A percentile compares a stretch with the other conserved stretches of the same genome.
Evolutionary conservation across 1,284 basidiomycete genomes (phyloP).

Genomic region (Rhodotorula sp.): DNA sequence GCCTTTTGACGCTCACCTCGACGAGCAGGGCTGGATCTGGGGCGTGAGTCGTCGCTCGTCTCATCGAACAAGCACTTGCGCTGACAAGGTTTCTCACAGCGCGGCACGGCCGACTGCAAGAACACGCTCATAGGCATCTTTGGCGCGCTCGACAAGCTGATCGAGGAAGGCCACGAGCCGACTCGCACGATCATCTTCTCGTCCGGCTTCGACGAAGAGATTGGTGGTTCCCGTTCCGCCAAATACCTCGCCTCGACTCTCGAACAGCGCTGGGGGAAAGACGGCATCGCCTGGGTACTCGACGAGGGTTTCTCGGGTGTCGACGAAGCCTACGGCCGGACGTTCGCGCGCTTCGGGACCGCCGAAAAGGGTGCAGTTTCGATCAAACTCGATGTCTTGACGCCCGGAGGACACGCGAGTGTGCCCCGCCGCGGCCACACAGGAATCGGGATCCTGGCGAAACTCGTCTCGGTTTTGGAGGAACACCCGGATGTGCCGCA

Average conservation of each 20-base stretch:
- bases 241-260: constrained; percentile 55
- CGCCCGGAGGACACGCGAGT: constrained; percentile 43
- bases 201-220: constrained; percentile 71
- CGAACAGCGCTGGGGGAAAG: constrained; percentile 58
- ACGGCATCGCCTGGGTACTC: constrained; percentile 62
- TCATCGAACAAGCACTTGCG: constrained; percentile 12
- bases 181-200: constrained; percentile 57
- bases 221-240: constrained; percentile 62
- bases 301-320: constrained; percentile 52
- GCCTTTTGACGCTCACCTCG: constrained; percentile 54
- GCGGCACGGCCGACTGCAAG: constrained; percentile 54
- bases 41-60: constrained; percentile 44
- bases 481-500: constrained; percentile 53
- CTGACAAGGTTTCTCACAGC: constrained; percentile 32
- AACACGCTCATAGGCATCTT: constrained; percentile 51
- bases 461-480: constrained; percentile 59
- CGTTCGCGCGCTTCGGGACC: constrained; percentile 51
- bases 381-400: constrained; percentile 41
- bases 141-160: constrained; percentile 53
- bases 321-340: constrained; percentile 46
- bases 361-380: constrained; percentile 52
- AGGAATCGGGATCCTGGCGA: constrained; percentile 63
- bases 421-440: constrained; percentile 39
- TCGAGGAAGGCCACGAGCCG: constrained; percentile 52
- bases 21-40: constrained; percentile 54